Evolutionary conservation across 108 stramenopile genomes (phyloP).

Genomic region (Skeletonema potamos): DNA sequence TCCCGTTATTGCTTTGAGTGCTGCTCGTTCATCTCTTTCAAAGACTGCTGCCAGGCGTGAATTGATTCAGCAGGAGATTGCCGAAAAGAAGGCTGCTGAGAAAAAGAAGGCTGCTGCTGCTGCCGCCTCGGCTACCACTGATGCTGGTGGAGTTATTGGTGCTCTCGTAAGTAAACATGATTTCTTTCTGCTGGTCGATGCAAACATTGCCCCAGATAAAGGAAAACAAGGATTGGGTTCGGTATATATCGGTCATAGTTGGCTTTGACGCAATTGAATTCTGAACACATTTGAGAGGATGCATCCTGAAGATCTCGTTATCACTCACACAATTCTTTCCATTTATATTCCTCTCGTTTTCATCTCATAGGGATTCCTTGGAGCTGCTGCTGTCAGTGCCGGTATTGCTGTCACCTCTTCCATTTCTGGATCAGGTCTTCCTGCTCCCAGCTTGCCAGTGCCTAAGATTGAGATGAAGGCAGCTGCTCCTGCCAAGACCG

Average conservation of each 20-base stretch:
- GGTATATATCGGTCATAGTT: background rate
- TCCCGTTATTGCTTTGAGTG: slow-evolving; percentile 62
- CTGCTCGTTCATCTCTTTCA: slow-evolving; percentile 57
- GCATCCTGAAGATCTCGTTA: background rate
- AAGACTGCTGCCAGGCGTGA: slow-evolving; percentile 65
- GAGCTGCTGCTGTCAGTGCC: slow-evolving; percentile 61
- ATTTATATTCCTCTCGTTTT: slow-evolving; percentile 5
- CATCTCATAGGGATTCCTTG: slow-evolving; percentile 59
- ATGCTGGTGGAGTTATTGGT: slow-evolving; percentile 59
- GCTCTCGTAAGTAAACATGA: slow-evolving; percentile 60
- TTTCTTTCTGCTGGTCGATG: background rate
- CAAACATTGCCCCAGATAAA: background rate
- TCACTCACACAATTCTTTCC: background rate
- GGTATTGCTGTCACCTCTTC: slow-evolving; percentile 64
- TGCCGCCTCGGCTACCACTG: slow-evolving; percentile 56
- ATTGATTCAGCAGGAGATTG: slow-evolving; percentile 76
- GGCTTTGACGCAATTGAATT: background rate
- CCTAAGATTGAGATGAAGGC: slow-evolving; percentile 22
- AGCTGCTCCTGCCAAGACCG: slow-evolving; percentile 37
- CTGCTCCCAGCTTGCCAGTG: slow-evolving; percentile 14
- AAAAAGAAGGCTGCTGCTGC: slow-evolving; percentile 20
- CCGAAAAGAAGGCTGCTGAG: slow-evolving; percentile 44
- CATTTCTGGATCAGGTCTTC: slow-evolving; percentile 41
- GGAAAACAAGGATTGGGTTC: too few species aligned
- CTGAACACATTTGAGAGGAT: background rate